Conservation (phyloP, 1,284 basidiomycete genomes). For the Ustilago bromivora region DNA sequence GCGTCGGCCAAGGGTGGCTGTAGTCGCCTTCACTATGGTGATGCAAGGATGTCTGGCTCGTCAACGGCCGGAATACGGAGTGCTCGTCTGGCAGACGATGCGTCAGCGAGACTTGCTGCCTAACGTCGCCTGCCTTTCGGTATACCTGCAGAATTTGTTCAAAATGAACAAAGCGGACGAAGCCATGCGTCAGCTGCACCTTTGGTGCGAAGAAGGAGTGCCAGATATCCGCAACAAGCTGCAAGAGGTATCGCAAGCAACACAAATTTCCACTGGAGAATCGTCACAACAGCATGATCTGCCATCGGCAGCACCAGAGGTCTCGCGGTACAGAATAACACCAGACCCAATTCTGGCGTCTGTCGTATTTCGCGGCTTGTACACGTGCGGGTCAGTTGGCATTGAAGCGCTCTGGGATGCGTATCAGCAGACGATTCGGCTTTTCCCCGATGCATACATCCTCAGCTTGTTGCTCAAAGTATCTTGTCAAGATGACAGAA, state of each 20-base stretch:
- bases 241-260: slow-evolving; percentile 6
- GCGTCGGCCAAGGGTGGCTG: slow-evolving; percentile 6
- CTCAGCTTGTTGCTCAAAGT: slow-evolving; percentile 41
- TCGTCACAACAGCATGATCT: not conserved
- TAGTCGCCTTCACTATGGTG: slow-evolving; percentile 26
- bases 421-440: slow-evolving; percentile 30
- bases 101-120: slow-evolving; percentile 29
- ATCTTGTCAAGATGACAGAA: slow-evolving; percentile 9
- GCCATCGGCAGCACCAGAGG: not conserved
- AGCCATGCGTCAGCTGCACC: slow-evolving; percentile 32
- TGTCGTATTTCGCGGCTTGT: slow-evolving; percentile 39
- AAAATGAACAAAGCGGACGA: slow-evolving; percentile 12
- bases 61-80: slow-evolving; percentile 12
- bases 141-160: slow-evolving; percentile 37
- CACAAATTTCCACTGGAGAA: not conserved
- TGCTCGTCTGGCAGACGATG: slow-evolving; percentile 36
- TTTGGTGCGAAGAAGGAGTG: slow-evolving; percentile 41
- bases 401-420: slow-evolving; percentile 33
- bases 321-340: slow-evolving; percentile 8
- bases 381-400: slow-evolving; percentile 20
- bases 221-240: slow-evolving; percentile 5
- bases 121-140: slow-evolving; percentile 20
- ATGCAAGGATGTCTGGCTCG: slow-evolving; percentile 37
- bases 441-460: slow-evolving; percentile 40
- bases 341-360: slow-evolving; percentile 32